Base-by-base conservation (phyloP, 805 yeast genomes). In the Jamesozyma lodderae region DNA sequence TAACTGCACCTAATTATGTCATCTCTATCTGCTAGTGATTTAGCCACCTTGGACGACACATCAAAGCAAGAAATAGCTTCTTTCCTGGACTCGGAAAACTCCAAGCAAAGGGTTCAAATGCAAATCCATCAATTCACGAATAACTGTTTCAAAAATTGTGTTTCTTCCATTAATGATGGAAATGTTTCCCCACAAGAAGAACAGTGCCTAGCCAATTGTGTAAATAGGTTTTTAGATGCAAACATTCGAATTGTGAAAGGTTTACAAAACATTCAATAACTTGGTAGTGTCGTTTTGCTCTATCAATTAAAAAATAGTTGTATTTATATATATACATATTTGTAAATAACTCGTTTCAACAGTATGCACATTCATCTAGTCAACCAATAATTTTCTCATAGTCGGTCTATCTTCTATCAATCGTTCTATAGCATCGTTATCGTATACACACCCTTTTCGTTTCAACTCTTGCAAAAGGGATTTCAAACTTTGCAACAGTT, bases 51-150 rank as follows among this genome's bases (percentile, higher is more conserved):
- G 23, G 94, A 85, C 55, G 90, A 80, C 25, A 41, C 69, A 21
- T 73, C 92, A 33, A 78, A 81, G 59, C 72, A 76, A 54, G 94
- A 86, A 45, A 76, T 87, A 36, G 68, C 77, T 51, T 69, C 72
- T 40, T 87, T 85, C 66, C 67, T 87, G 35, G 94, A 86, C 56
- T 65, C 80, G 11, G 96, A 88, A 63, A 80, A 81, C 56, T 74
- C 92, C 45, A 85, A 83, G 66, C 79, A 90, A 40, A 85, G 86
- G 64, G 84, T 88, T 22, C 95, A 86, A 60, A 72, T 74, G 66
- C 77, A 94, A 24, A 82, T 88, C 43, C 95, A 88, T 59, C 75
- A 72, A 53, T 86, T 85, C 72, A 87, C 96, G 20, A 88, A 86
- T 56, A 70, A 80, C 69, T 88, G 97, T 60, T 88, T 86, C 71